phyloP scores from a whole-genome alignment of 345 rosid species.

The Mallotus nudiflorus region DNA sequence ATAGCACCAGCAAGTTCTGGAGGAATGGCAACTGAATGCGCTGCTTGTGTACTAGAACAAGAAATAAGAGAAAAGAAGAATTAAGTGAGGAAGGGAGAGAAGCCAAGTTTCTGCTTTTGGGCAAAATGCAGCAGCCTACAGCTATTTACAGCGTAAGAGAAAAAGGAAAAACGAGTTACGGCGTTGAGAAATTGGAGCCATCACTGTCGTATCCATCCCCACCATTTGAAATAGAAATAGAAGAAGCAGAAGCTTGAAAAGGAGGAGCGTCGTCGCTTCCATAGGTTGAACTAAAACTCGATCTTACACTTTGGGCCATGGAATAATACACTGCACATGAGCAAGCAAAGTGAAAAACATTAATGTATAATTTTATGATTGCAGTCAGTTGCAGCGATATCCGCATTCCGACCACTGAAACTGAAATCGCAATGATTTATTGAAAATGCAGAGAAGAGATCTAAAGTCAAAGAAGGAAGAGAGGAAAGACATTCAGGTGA shows the following conservation, averaged over 20 bases:
- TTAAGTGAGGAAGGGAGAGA: too few relatives aligned
- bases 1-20: slow-evolving; percentile 91
- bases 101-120: too few relatives aligned
- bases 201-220: slow-evolving; percentile 79
- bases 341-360: too few relatives aligned
- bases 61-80: background rate
- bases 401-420: too few relatives aligned
- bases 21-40: slow-evolving; percentile 64
- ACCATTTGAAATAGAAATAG: slow-evolving; percentile 49
- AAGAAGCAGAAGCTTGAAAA: slow-evolving; percentile 36
- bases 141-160: too few relatives aligned
- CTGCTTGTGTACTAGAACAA: slow-evolving; percentile 48
- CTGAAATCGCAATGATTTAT: too few relatives aligned
- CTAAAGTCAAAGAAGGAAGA: background rate
- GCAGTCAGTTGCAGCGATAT: too few relatives aligned
- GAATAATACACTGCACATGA: slow-evolving; percentile 30
- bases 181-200: slow-evolving; percentile 60
- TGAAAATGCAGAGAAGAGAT: background rate
- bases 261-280: slow-evolving; percentile 47
- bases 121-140: too few relatives aligned
- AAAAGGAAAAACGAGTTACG: too few relatives aligned
- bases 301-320: slow-evolving; percentile 55
- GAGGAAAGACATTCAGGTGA: background rate
- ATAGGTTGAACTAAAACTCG: slow-evolving; percentile 42
- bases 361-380: too few relatives aligned